Evolutionary conservation across 108 stramenopile species (phyloP).

Genomic region (Craspedostauros australis): DNA sequence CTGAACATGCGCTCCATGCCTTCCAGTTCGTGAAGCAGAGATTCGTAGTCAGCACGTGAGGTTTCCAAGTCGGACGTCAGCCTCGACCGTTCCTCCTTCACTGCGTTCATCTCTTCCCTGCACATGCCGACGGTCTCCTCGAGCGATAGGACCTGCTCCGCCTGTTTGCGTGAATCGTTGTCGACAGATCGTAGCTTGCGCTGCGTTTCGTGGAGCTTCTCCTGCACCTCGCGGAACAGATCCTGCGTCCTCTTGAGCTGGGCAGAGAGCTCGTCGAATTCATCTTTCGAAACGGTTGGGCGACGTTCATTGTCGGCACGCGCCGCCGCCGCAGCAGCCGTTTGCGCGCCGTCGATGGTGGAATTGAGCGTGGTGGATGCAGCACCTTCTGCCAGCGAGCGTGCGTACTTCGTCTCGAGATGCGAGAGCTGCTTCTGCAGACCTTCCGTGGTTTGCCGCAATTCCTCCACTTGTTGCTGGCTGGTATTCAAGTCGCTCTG

Average conservation of each 20-base stretch:
- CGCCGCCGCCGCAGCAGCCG: neutral
- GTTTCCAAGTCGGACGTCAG: constrained; percentile 51
- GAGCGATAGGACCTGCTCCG: constrained; percentile 21
- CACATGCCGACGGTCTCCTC: constrained; percentile 37
- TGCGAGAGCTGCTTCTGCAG: constrained; percentile 9
- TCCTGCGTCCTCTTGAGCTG: neutral
- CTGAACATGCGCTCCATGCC: constrained; percentile 56
- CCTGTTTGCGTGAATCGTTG: constrained; percentile 6
- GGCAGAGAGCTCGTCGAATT: too few relatives aligned
- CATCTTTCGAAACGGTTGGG: neutral
- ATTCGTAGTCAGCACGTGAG: constrained; percentile 53
- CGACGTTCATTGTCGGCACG: neutral
- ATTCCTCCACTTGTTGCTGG: neutral
- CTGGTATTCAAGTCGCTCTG: constrained; percentile 2
- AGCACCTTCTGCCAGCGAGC: constrained; percentile 8
- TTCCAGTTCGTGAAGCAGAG: constrained; percentile 58
- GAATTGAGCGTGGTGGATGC: constrained; percentile 1
- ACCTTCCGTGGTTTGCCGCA: neutral
- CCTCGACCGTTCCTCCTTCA: constrained; percentile 44
- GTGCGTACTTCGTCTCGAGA: constrained; percentile 1
- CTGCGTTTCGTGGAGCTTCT: constrained; percentile 4
- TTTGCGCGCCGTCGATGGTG: neutral
- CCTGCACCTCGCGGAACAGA: neutral
- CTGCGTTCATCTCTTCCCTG: constrained; percentile 25
- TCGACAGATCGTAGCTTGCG: constrained; percentile 6